Evolutionary conservation across 192 early-diverging fungal species (phyloP).

Genomic region (Linnemannia zychae): DNA sequence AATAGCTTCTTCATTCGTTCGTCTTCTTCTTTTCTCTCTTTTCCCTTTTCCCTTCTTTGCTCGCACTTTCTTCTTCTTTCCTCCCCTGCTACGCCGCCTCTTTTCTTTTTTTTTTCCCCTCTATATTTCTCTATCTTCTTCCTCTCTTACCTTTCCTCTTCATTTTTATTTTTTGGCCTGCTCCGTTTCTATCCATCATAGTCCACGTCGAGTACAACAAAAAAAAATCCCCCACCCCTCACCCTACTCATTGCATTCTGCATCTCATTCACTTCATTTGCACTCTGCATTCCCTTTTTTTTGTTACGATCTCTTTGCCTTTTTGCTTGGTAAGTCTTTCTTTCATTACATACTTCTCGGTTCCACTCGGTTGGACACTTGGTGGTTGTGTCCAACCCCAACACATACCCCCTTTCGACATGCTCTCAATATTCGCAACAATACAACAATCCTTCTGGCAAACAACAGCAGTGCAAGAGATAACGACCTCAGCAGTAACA

Average conservation of each 20-base stretch:
- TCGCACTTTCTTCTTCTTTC: constrained; percentile 10
- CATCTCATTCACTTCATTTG: constrained; percentile 31
- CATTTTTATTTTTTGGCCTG: constrained; percentile 22
- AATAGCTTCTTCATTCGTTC: not conserved
- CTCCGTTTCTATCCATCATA: constrained; percentile 31
- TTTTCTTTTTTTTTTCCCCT: not conserved
- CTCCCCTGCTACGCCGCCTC: constrained; percentile 2
- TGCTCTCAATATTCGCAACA: not conserved
- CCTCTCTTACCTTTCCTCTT: not conserved
- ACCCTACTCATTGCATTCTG: constrained; percentile 19
- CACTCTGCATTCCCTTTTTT: constrained; percentile 20
- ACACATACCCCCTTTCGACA: not conserved
- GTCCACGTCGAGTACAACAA: constrained; percentile 48
- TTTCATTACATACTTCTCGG: not conserved
- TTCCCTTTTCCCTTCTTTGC: constrained; percentile 5
- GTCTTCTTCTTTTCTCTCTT: constrained; percentile 3
- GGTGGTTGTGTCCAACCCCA: not conserved
- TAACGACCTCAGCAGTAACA: not conserved
- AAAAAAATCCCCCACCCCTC: not conserved
- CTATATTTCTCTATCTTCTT: not conserved
- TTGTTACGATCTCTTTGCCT: constrained; percentile 35
- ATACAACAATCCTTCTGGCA: not conserved
- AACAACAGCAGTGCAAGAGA: not conserved
- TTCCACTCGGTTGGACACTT: not conserved
- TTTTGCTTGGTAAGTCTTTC: constrained; percentile 19